phyloP scores from a whole-genome alignment of 305 asterid genomes.

The Withania somnifera region DNA sequence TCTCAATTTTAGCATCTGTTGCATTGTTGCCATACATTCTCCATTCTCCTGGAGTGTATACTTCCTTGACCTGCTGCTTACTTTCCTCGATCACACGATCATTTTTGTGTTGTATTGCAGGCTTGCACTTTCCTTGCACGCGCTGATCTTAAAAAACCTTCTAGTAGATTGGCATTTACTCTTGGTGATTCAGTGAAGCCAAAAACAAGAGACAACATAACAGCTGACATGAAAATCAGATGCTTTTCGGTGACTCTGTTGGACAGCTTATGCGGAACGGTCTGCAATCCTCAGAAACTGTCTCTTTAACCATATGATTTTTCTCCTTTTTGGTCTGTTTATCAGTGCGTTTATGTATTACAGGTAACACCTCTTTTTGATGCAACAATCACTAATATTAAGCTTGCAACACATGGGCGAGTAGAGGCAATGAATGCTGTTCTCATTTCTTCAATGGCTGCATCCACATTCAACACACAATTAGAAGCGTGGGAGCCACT shows the following conservation, averaged over 20 bases:
- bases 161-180: constrained; percentile 72
- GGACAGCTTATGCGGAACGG: constrained; percentile 99
- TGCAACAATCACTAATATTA: constrained; percentile 86
- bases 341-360: constrained; percentile 16
- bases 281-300: constrained; percentile 24
- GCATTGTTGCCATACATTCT: not conserved
- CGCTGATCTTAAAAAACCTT: constrained; percentile 83
- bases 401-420: constrained; percentile 93
- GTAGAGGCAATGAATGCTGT: constrained; percentile 86
- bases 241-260: constrained; percentile 74
- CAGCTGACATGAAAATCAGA: constrained; percentile 95
- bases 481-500: constrained; percentile 99
- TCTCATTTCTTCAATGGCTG: constrained; percentile 82
- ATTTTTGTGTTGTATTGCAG: constrained; percentile 33
- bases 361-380: constrained; percentile 99
- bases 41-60: not conserved
- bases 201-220: constrained; percentile 80
- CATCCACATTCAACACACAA: constrained; percentile 86
- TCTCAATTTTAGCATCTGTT: constrained; percentile 5
- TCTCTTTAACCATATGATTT: constrained; percentile 6
- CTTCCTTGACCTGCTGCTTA: not conserved
- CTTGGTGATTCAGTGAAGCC: constrained; percentile 90
- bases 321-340: constrained; percentile 8
- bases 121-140: constrained; percentile 99
- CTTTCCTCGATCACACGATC: constrained; percentile 8